phyloP scores from a whole-genome alignment of 2,329 filamentous ascomycete species.

The Blumeria hordei region DNA sequence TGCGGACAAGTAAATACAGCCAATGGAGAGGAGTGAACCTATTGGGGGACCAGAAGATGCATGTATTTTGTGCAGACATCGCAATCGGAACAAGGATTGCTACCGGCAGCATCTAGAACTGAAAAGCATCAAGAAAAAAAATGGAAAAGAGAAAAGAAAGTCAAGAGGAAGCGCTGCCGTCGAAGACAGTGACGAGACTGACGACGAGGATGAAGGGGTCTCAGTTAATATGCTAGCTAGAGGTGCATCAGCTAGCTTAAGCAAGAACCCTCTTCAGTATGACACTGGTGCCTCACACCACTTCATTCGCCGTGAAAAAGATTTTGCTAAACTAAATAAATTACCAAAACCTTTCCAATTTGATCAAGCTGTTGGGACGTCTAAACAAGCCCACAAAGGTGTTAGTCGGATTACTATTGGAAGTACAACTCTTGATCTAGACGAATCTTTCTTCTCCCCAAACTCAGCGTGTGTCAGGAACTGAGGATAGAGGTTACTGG shows the following conservation, averaged over 20 bases:
- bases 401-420: not conserved
- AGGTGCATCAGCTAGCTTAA: not conserved
- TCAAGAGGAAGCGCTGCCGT: not conserved
- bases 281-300: not conserved
- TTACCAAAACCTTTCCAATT: not conserved
- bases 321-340: not conserved
- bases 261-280: not conserved
- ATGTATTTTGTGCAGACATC: not conserved
- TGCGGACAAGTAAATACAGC: not conserved
- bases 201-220: not conserved
- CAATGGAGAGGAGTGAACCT: not conserved
- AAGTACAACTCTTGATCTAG: not conserved
- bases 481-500: too few species aligned
- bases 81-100: not conserved
- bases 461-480: too few species aligned
- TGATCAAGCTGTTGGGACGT: not conserved
- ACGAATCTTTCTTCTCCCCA: not conserved
- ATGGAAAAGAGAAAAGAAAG: not conserved
- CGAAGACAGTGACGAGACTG: not conserved
- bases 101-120: not conserved
- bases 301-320: not conserved
- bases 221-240: not conserved
- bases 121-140: not conserved
- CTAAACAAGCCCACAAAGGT: not conserved
- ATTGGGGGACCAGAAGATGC: not conserved